Evolutionary conservation across 2,329 filamentous ascomycete species (phyloP).

Genomic region (Alternaria longipes): DNA sequence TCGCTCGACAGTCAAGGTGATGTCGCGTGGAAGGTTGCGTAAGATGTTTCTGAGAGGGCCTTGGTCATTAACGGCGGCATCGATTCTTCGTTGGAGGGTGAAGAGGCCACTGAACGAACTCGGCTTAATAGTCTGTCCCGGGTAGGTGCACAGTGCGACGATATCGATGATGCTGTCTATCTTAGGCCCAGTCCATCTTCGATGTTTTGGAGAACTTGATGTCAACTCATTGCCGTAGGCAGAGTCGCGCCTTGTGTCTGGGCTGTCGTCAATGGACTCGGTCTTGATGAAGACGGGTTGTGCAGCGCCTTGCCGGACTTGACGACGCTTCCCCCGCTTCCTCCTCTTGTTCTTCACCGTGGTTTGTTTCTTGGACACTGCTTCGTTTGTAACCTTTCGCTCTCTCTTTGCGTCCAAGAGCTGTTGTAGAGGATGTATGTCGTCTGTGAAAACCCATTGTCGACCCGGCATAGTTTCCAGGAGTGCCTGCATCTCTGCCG

Average conservation of each 20-base stretch:
- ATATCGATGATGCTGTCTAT: neutral
- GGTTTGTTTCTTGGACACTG: neutral
- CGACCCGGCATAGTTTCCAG: neutral
- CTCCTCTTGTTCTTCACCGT: neutral
- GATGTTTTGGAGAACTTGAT: neutral
- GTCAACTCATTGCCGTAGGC: neutral
- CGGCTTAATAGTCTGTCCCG: neutral
- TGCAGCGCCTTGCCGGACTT: neutral
- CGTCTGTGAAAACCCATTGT: neutral
- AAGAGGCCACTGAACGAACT: neutral
- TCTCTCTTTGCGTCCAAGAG: neutral
- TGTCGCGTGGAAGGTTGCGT: neutral
- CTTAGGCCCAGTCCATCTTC: neutral
- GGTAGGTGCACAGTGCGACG: neutral
- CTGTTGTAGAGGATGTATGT: neutral
- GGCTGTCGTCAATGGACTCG: neutral
- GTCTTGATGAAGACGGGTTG: neutral
- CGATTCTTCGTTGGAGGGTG: neutral
- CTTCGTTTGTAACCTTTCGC: neutral
- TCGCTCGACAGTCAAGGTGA: neutral
- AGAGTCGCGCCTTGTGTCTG: neutral
- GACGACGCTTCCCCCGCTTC: neutral
- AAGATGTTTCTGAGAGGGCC: neutral
- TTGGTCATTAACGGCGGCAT: neutral
- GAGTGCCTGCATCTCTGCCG: neutral